These are phyloP conservation scores for Blastocystis sp. DNA, from an alignment of 352 stramenopile species.

Conservation along the genomic window DNA sequence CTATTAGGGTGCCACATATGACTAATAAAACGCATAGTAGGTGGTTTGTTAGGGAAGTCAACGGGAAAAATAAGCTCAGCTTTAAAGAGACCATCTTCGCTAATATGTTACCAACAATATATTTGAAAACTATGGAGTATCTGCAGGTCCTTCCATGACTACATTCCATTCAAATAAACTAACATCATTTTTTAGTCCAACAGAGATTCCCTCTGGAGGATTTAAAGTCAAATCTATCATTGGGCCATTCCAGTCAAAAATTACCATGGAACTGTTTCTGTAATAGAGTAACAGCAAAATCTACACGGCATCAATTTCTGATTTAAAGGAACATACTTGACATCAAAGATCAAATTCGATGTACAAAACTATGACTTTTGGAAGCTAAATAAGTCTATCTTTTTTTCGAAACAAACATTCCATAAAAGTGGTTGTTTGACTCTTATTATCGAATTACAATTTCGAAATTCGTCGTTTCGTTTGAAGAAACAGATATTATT, in stretches of 20 bases:
- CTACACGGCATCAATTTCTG: not conserved
- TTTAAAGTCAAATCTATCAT: conserved; percentile 39
- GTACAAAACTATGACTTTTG: not conserved
- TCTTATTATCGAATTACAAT: not conserved
- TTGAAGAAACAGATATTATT: not conserved
- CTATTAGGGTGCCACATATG: conserved; percentile 59
- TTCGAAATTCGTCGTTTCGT: not conserved
- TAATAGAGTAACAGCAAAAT: conserved; percentile 3
- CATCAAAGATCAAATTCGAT: conserved; percentile 8
- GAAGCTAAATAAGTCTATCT: not conserved
- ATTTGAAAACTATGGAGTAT: conserved; percentile 5
- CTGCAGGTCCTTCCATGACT: conserved; percentile 32
- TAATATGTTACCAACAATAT: not conserved
- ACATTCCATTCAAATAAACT: conserved; percentile 40
- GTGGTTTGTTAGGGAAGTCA: conserved; percentile 23
- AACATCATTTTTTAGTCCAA: conserved; percentile 28
- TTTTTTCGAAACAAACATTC: not conserved
- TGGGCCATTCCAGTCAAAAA: too few species aligned
- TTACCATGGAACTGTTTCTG: conserved; percentile 44
- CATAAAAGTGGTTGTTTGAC: not conserved
- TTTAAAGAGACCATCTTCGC: conserved; percentile 44
- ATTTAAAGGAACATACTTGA: not conserved
- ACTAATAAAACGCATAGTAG: conserved; percentile 53
- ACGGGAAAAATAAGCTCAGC: conserved; percentile 35
- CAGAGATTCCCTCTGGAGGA: conserved; percentile 48